Base-by-base conservation (phyloP, 1,284 basidiomycete genomes). In the Irpex sp. region DNA sequence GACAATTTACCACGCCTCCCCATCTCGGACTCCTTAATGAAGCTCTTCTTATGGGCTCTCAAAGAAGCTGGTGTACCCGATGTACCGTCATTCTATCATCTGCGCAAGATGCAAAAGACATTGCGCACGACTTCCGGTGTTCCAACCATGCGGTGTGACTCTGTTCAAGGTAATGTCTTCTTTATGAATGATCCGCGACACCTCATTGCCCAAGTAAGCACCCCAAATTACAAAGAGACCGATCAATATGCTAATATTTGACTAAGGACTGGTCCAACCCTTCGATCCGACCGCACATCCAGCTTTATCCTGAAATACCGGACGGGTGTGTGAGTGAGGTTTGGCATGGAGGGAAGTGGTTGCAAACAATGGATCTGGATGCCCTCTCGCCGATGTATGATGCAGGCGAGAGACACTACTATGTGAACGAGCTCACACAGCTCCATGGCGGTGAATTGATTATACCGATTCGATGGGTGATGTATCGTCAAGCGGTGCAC, bases 41-140 rank as follows among this genome's bases (percentile, higher is more conserved):
- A 74, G 58, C 61, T 69, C 11, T 67, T 77, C 21, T 59, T 79
- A 0, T 78, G 74, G 75, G 70, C 73, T 1, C 71, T 78, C 72
- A 55, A 64, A 13, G 70, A 77, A 62, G 69, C 68, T 58, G 73
- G 73, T 1, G 69, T 72, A 8, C 65, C 62, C 15, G 63, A 75
- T 68, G 75, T 79, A 0, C 77, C 77, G 4, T 65, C 70, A 0
- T 73, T 77, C 48, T 57, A 64, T 7, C 65, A 66, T 6, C 62
- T 78, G 7, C 68, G 71, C 6, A 71, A 67, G 34, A 55, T 65
- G 9, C 76, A 77, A 62, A 60, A 40, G 19, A 6, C 57, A 19
- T 56, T 76, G 1, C 17, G 51, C 19, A 11, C 17, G 2, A 9
- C 9, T 4, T 13, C 11, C 26, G 51, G 51, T 19, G 17, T 54